Percentiles rank a stretch among this genome's conserved stretches.
Evolutionary conservation across 2,329 filamentous ascomycete species (phyloP).

Genomic region (Thelonectria discophora): DNA sequence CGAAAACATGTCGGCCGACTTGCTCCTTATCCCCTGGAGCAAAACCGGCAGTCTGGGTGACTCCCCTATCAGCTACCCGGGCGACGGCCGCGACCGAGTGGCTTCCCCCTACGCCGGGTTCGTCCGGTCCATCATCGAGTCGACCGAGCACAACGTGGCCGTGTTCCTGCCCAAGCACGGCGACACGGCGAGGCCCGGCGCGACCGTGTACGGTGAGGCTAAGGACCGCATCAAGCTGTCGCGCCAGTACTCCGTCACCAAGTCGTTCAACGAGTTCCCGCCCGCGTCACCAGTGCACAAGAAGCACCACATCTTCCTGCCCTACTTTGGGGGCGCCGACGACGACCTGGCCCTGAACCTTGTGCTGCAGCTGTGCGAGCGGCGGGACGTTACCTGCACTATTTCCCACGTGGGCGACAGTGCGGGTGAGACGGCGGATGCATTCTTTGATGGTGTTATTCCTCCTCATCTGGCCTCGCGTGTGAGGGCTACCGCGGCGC

Average conservation of each 20-base stretch:
- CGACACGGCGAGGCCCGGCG: neutral
- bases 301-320: conserved; percentile 13
- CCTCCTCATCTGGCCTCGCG: neutral
- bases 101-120: conserved; percentile 10
- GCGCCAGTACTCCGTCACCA: conserved; percentile 13
- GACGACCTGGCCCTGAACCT: conserved; percentile 10
- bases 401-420: conserved; percentile 1
- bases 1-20: conserved; percentile 8
- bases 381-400: conserved; percentile 11
- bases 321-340: conserved; percentile 12
- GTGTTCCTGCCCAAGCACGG: conserved; percentile 14
- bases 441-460: neutral
- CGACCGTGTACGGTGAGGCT: neutral
- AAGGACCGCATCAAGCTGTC: conserved; percentile 14
- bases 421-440: neutral
- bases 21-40: conserved; percentile 18
- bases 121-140: conserved; percentile 11
- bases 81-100: conserved; percentile 4
- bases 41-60: conserved; percentile 7
- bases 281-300: neutral
- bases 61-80: neutral
- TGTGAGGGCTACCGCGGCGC: neutral
- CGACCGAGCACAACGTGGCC: conserved; percentile 13
- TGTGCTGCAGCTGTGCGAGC: conserved; percentile 8
- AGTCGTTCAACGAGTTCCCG: conserved; percentile 16